Conservation (phyloP, 2,329 filamentous ascomycete species). For the Annulohypoxylon truncatum region DNA sequence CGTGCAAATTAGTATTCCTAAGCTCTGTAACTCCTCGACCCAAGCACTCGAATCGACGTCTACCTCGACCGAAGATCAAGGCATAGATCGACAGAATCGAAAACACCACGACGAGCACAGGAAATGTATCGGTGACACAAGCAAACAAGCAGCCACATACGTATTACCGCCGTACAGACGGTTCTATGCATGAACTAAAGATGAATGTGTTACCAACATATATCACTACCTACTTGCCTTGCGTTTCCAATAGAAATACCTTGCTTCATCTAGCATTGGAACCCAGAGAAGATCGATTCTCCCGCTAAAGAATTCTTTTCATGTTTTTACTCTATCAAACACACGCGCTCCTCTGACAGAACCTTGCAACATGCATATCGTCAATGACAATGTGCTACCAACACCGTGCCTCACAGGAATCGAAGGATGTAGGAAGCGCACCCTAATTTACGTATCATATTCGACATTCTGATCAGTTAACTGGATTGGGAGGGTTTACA, state of each 20-base stretch:
- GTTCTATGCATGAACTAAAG: slow-evolving; percentile 18
- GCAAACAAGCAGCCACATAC: neutral
- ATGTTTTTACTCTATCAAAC: too few relatives aligned
- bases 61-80: neutral
- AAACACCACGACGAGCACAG: neutral
- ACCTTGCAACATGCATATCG: neutral
- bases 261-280: slow-evolving; percentile 16
- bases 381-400: slow-evolving; percentile 5
- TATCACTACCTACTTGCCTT: too few relatives aligned
- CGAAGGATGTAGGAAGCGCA: neutral
- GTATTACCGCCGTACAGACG: slow-evolving; percentile 7
- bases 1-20: too few relatives aligned
- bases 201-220: slow-evolving; percentile 1
- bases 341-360: slow-evolving; percentile 1
- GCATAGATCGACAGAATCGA: too few relatives aligned
- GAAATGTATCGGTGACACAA: neutral
- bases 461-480: neutral
- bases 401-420: slow-evolving; percentile 1
- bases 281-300: neutral
- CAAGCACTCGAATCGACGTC: neutral
- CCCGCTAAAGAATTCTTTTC: slow-evolving; percentile 20
- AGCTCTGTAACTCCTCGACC: neutral
- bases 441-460: neutral
- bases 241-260: slow-evolving; percentile 6
- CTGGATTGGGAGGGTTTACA: neutral